A percentile compares a stretch with the other conserved stretches of the same genome.
Evolutionary conservation across 306 rosid species (phyloP).

Genomic region (Arachis hypogaea): DNA sequence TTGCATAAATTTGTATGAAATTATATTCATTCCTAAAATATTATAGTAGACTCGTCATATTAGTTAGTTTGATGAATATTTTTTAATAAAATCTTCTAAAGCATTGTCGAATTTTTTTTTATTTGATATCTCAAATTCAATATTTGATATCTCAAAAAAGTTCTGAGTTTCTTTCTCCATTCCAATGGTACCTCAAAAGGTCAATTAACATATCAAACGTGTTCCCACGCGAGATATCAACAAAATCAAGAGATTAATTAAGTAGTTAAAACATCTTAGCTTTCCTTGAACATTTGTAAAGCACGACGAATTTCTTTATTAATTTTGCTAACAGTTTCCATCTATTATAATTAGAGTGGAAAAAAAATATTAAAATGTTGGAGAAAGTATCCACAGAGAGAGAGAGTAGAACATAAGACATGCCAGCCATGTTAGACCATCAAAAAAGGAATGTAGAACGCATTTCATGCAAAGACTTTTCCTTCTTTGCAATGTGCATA

Average conservation of each 20-base stretch:
- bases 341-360: not conserved
- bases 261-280: slow-evolving; percentile 3
- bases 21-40: no score
- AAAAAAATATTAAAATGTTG: slow-evolving; percentile 10
- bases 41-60: no score
- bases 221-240: not conserved
- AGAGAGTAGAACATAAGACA: not conserved
- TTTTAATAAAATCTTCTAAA: no score
- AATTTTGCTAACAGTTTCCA: slow-evolving; percentile 23
- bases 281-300: slow-evolving; percentile 29
- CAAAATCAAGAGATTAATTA: not conserved
- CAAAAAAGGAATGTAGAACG: slow-evolving; percentile 23
- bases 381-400: not conserved
- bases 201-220: not conserved
- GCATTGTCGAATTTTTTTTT: no score
- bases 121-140: not conserved
- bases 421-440: slow-evolving; percentile 21
- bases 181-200: not conserved
- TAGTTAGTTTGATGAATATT: no score
- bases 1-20: no score
- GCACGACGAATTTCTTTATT: slow-evolving; percentile 15
- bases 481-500: slow-evolving; percentile 37
- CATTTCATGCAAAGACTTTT: slow-evolving; percentile 11
- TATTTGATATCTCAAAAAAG: no score
- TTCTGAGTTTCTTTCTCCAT: no score